Conservation (phyloP, 768 basidiomycete genomes). For the Lyophyllum decastes region DNA sequence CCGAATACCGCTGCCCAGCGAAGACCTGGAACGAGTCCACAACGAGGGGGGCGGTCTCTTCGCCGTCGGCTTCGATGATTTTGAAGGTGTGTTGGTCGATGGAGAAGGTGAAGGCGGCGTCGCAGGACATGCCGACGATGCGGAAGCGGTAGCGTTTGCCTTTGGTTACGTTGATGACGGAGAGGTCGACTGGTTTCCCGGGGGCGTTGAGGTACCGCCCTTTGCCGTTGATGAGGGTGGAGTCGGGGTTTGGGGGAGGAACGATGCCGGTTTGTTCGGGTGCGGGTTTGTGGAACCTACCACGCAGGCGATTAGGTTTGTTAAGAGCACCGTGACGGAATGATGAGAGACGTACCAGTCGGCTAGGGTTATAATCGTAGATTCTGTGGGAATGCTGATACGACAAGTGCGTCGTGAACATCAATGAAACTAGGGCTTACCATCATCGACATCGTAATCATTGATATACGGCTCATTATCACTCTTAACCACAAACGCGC, state of each 20-base stretch:
- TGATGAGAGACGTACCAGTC: constrained; percentile 31
- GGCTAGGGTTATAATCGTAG: constrained; percentile 42
- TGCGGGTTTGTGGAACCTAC: constrained; percentile 19
- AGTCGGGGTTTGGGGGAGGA: constrained; percentile 3
- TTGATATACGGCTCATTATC: constrained; percentile 29
- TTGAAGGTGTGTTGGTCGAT: constrained; percentile 49
- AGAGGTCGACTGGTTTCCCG: constrained; percentile 17
- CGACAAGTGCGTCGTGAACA: background rate
- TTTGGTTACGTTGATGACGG: constrained; percentile 34
- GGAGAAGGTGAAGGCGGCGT: constrained; percentile 38
- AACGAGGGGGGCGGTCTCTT: constrained; percentile 37
- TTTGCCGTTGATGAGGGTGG: constrained; percentile 37
- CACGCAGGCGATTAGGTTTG: too few relatives aligned
- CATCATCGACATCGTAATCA: constrained; percentile 26
- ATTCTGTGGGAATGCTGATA: constrained; percentile 22
- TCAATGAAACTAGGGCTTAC: background rate
- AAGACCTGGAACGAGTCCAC: constrained; percentile 48
- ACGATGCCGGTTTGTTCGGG: background rate
- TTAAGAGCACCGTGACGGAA: background rate
- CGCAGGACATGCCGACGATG: constrained; percentile 35
- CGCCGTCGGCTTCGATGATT: constrained; percentile 54
- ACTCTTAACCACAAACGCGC: constrained; percentile 38
- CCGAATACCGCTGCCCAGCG: constrained; percentile 30
- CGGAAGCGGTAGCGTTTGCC: constrained; percentile 39
- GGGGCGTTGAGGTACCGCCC: constrained; percentile 34